Conservation (phyloP, 768 basidiomycete genomes). For the Termitomyces sp. region DNA sequence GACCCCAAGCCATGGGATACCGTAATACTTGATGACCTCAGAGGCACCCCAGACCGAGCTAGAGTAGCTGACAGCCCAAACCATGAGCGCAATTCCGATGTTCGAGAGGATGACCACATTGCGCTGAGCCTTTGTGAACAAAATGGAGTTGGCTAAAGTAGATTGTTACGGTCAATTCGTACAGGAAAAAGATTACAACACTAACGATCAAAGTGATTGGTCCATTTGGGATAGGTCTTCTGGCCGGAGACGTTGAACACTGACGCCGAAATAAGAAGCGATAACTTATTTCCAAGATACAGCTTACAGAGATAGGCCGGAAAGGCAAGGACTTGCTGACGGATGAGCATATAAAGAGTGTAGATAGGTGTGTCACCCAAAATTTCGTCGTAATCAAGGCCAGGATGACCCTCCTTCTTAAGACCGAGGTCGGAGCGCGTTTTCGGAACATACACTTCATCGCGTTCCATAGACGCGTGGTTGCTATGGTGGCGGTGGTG, state of each 20-base stretch:
- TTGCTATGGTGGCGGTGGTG: slow-evolving; percentile 49
- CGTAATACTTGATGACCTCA: slow-evolving; percentile 43
- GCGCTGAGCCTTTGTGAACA: slow-evolving; percentile 50
- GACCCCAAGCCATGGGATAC: slow-evolving; percentile 49
- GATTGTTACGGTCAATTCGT: background rate
- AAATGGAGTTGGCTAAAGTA: slow-evolving; percentile 42
- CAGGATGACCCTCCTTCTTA: slow-evolving; percentile 29
- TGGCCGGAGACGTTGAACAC: slow-evolving; percentile 61
- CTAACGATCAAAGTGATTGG: slow-evolving; percentile 63
- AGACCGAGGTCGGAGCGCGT: slow-evolving; percentile 53
- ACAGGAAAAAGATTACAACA: background rate
- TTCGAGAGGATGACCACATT: slow-evolving; percentile 52
- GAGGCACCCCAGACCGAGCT: slow-evolving; percentile 31
- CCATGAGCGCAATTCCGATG: slow-evolving; percentile 47
- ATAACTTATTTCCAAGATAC: slow-evolving; percentile 40
- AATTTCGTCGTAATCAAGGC: slow-evolving; percentile 48
- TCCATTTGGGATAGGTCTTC: slow-evolving; percentile 52
- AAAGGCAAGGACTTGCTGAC: slow-evolving; percentile 54
- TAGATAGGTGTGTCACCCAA: slow-evolving; percentile 59
- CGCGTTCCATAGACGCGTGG: slow-evolving; percentile 48
- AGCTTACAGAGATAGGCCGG: slow-evolving; percentile 55
- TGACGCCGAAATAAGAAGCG: slow-evolving; percentile 43
- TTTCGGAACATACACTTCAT: slow-evolving; percentile 58
- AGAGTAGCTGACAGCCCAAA: slow-evolving; percentile 32
- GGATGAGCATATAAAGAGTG: slow-evolving; percentile 48